A percentile compares a stretch with the other conserved stretches of the same genome.
Evolutionary conservation across 2,329 filamentous ascomycete species (phyloP).

Genomic region (Aureobasidium subglaciale): DNA sequence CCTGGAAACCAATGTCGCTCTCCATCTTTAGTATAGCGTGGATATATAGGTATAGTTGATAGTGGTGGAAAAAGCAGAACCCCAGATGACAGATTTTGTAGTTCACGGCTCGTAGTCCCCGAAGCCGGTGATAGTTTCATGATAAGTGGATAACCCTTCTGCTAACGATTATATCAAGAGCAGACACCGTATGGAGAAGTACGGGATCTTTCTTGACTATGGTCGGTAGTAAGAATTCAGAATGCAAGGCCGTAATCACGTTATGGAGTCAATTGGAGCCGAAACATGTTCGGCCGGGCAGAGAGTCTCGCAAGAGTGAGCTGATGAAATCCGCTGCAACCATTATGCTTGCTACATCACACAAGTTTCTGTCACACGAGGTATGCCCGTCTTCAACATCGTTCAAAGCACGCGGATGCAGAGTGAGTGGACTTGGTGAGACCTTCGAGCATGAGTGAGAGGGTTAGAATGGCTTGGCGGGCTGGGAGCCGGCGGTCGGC

Average conservation of each 20-base stretch:
- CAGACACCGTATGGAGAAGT: too few relatives aligned
- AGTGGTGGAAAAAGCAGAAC: background rate
- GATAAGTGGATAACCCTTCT: background rate
- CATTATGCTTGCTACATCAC: too few relatives aligned
- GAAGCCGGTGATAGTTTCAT: background rate
- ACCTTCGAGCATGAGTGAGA: background rate
- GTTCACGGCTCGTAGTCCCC: background rate
- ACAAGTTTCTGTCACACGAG: background rate
- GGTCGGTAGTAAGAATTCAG: too few relatives aligned
- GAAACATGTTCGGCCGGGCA: too few relatives aligned
- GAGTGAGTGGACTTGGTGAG: background rate
- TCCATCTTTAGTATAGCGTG: conserved; percentile 13
- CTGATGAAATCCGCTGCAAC: too few relatives aligned
- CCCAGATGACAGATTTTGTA: conserved; percentile 8
- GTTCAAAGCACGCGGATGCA: too few relatives aligned
- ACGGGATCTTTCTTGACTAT: too few relatives aligned
- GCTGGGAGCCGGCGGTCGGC: background rate
- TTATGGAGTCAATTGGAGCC: too few relatives aligned
- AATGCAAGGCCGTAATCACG: too few relatives aligned
- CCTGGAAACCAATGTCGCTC: conserved; percentile 43
- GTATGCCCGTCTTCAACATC: too few relatives aligned
- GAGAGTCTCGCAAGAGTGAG: too few relatives aligned
- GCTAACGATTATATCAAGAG: too few relatives aligned
- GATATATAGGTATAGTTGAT: background rate
- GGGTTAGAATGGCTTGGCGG: conserved; percentile 1